phyloP scores from a whole-genome alignment of 257 asterid genomes.

The Plectranthus barbatus region DNA sequence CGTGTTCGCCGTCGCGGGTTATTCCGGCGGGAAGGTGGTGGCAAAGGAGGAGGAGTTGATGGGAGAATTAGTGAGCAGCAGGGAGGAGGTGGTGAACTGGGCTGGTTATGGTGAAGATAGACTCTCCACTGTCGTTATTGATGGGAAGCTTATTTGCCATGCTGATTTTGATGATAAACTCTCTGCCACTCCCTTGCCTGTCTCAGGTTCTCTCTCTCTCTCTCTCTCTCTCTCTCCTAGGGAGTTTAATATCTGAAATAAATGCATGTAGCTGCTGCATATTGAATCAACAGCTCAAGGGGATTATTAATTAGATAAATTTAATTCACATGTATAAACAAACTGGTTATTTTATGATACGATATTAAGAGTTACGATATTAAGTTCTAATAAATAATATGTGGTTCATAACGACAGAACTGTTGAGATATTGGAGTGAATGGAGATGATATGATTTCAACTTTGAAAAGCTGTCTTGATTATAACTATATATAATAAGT shows the following conservation, averaged over 20 bases:
- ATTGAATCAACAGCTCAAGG: no score
- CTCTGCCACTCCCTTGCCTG: constrained; percentile 24
- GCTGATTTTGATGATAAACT: constrained; percentile 2
- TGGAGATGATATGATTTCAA: background rate
- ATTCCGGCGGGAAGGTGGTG: background rate
- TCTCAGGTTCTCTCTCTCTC: constrained; percentile 35
- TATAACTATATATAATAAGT: no score
- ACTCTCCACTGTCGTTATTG: constrained; percentile 51
- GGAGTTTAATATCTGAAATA: background rate
- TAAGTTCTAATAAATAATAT: background rate
- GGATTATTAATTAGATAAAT: background rate
- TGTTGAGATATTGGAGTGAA: background rate
- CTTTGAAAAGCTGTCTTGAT: no score
- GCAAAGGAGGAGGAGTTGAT: background rate
- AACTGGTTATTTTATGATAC: background rate
- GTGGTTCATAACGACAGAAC: background rate
- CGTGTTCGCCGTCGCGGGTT: background rate
- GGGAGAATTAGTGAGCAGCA: constrained; percentile 2
- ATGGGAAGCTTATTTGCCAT: constrained; percentile 54
- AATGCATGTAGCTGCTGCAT: background rate
- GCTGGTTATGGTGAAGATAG: constrained; percentile 47
- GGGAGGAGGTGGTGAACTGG: constrained; percentile 28
- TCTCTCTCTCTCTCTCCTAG: background rate
- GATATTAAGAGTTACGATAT: background rate
- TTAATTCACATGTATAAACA: background rate